Conservation (phyloP, 108 stramenopile species). For the Skeletonema potamos region DNA sequence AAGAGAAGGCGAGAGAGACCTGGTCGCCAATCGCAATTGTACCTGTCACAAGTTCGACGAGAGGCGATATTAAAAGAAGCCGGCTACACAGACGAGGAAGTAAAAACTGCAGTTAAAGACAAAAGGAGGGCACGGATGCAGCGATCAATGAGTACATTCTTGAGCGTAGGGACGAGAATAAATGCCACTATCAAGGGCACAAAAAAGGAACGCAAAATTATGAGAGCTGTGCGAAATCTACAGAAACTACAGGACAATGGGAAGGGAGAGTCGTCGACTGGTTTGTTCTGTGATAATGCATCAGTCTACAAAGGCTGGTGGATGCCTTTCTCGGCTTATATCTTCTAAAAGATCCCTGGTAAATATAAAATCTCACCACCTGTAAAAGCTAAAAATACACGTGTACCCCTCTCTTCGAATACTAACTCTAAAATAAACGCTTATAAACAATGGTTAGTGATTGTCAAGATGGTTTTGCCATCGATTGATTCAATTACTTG, state of each 20-base stretch:
- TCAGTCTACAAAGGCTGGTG: slow-evolving; percentile 13
- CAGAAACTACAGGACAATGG: not conserved
- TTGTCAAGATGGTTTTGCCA: not conserved
- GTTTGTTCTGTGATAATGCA: not conserved
- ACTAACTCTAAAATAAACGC: slow-evolving; percentile 1
- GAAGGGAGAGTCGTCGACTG: not conserved
- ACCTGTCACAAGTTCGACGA: not conserved
- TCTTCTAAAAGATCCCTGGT: no score
- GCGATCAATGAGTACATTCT: not conserved
- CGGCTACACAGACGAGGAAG: not conserved
- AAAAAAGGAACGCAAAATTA: slow-evolving; percentile 9
- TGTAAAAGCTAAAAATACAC: not conserved
- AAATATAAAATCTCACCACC: not conserved
- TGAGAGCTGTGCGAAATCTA: not conserved
- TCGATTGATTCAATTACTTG: slow-evolving; percentile 40
- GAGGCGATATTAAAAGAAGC: not conserved
- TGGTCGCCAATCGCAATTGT: not conserved
- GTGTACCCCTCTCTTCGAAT: not conserved
- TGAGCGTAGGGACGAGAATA: not conserved
- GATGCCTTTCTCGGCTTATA: slow-evolving; percentile 11
- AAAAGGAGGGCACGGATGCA: not conserved
- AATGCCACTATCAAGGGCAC: not conserved
- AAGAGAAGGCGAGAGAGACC: not conserved
- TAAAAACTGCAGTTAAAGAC: not conserved
- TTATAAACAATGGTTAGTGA: slow-evolving; percentile 4